Conservation (phyloP, 495 filamentous ascomycete genomes). For the Immersiella caudata region DNA sequence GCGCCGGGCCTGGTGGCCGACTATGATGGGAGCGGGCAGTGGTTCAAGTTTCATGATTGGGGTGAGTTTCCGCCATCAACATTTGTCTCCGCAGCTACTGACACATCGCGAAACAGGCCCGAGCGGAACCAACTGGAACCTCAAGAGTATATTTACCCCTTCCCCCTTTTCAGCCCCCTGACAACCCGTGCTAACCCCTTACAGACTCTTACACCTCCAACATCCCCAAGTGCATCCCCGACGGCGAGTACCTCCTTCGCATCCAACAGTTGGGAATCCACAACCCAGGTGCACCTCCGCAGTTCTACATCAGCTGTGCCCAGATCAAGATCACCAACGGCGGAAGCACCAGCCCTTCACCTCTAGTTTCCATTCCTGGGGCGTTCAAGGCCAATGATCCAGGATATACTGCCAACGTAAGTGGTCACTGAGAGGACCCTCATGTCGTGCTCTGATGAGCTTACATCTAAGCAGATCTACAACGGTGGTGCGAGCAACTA, state of each 20-base stretch:
- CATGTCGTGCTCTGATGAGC: neutral
- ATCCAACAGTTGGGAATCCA: slow-evolving; percentile 65
- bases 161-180: neutral
- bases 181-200: neutral
- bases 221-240: slow-evolving; percentile 56
- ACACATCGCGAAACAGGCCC: slow-evolving; percentile 35
- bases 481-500: neutral
- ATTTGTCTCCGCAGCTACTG: slow-evolving; percentile 28
- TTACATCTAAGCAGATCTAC: neutral
- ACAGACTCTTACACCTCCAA: slow-evolving; percentile 53
- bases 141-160: slow-evolving; percentile 37
- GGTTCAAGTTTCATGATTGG: slow-evolving; percentile 59
- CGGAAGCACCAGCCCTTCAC: slow-evolving; percentile 49
- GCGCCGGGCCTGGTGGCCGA: slow-evolving; percentile 45
- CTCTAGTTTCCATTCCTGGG: slow-evolving; percentile 56
- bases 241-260: slow-evolving; percentile 64
- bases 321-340: slow-evolving; percentile 60
- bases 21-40: slow-evolving; percentile 55
- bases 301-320: slow-evolving; percentile 61
- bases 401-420: slow-evolving; percentile 52
- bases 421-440: neutral
- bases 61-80: slow-evolving; percentile 40
- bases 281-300: slow-evolving; percentile 54
- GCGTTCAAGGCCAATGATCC: slow-evolving; percentile 58
- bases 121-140: slow-evolving; percentile 41